Base-by-base conservation (phyloP, 192 early-diverging fungal species). In the Chytriomyces sp. region DNA sequence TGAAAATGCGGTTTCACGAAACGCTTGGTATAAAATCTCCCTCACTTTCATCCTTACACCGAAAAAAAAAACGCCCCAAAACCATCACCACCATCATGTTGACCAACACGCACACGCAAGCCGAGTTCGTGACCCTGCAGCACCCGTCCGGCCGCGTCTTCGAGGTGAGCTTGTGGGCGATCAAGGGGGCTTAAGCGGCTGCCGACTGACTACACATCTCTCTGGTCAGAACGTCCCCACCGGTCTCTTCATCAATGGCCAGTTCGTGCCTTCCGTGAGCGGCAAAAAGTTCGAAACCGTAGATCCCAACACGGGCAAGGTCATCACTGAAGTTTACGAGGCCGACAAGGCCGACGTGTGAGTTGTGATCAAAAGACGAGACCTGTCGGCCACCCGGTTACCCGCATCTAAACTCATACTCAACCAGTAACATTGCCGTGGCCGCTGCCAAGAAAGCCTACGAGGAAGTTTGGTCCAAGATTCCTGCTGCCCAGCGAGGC, bases 401-500 rank as follows among this genome's bases (percentile, higher is more conserved):
- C 22, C 22, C 14, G 10, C 7, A 31, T 41, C 14, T 33, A 8
- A 55, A 53, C 10, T 19, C 41, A 17, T 26, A 14, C 14, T 56
- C 14, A 12, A 6, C 22, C 26, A 61, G 59, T 1, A 25, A 61
- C 32, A 36, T 36, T 36, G 55, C 59, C 39, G 52, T 40, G n/a
- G 36, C 33, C 34, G 75, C 44, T 36, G 59, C 59, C 12, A 36
- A 22, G 17, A 17, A 19, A 28, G 59, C 59, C 10, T 61, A 36
- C 49, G 8, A 39, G 12, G 38, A 53, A 44, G 30, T 39, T 59
- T 72, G 49, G 74, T 22, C 14, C 14, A 41, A 67, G 73, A 53
- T 70, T 17, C 41, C 65, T 17, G 52, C 77, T 17, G 26, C 61
- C 26, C 61, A 67, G 0, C 70, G 81, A 17, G 79, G 62, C 19